Evolutionary conservation across 2,329 filamentous ascomycete genomes (phyloP), one percentile per base, ranked within the genome.

Genomic region (Thielaviopsis ethacetica): DNA sequence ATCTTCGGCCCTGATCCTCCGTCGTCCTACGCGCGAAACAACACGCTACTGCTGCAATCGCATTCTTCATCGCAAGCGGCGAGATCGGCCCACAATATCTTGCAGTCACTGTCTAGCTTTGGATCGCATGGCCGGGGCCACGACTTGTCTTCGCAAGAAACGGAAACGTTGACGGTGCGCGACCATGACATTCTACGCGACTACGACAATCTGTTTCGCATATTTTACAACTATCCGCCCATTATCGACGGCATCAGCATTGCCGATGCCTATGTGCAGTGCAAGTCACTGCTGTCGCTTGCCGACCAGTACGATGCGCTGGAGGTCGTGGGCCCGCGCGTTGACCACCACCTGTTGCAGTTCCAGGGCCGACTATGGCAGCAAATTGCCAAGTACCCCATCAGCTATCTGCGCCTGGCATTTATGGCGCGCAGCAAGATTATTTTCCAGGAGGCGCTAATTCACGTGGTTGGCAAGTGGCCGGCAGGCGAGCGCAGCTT

Each of bases 261-360:
- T 63, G 89, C 90, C 58, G 86, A 90, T 62, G 90, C 91, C 24
- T 96, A 96, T 68, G 84, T 93, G 51, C 89, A 96, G 71, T 95
- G 89, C 78, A 95, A 96, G 71, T 86, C 88, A 13, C 80, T 97
- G 2, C 79, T 97, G 49, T 82, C 83, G 13, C 77, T 96, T 19
- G 91, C 90, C n/a, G 91, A 96, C 71, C 88, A 93, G 75, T 96
- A 96, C 73, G 91, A 95, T 68, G 89, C 91, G 15, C 78, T 96
- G 13, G 78, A 84, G 30, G 89, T 96, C 17, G 89, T 94, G 9
- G 91, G 91, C 0, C 88, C 88, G 1, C 82, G 91, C 44, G 87
- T 96, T 52, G 91, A 96, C 71, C 91, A 97, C 72, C 91, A 97
- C 69, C 77, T 97, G 15, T 76, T 97, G 17, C 88, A 93, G 65